A percentile compares a stretch with the other conserved stretches of the same genome.
Conservation (phyloP, 192 early-diverging fungal genomes). For the Backusella parvicylindrica region DNA sequence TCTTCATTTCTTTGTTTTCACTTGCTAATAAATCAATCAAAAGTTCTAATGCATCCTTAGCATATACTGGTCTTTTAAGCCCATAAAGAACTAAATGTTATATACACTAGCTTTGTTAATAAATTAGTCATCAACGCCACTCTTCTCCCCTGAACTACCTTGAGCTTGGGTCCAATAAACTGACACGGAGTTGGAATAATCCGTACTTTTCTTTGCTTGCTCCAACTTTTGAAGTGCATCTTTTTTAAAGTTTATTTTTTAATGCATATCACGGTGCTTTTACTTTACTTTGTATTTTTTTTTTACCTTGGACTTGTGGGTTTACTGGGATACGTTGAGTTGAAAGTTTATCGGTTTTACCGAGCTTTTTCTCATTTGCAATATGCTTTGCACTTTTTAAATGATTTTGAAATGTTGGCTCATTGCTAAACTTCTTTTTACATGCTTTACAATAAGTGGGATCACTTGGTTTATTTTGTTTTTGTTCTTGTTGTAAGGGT, state of each 20-base stretch:
- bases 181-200: neutral
- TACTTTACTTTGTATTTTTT: no score
- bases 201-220: neutral
- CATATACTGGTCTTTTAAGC: slow-evolving; percentile 25
- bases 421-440: slow-evolving; percentile 49
- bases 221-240: slow-evolving; percentile 8
- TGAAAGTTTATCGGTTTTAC: neutral
- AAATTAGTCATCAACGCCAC: neutral
- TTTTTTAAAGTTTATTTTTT: neutral
- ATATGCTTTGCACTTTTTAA: slow-evolving; percentile 51
- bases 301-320: slow-evolving; percentile 11
- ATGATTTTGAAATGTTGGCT: slow-evolving; percentile 43
- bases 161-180: neutral
- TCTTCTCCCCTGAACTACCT: neutral
- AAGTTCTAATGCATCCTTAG: slow-evolving; percentile 26
- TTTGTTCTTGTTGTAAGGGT: neutral
- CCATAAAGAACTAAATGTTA: slow-evolving; percentile 36
- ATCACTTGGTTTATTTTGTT: neutral
- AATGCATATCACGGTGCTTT: neutral
- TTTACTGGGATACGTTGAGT: neutral
- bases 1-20: neutral
- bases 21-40: slow-evolving; percentile 25
- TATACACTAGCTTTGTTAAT: neutral
- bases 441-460: slow-evolving; percentile 42
- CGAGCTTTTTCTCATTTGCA: slow-evolving; percentile 35